These are phyloP conservation scores for Beauveria pseudobassiana DNA, from an alignment of 2,329 filamentous ascomycete genomes.

Conservation along the genomic window DNA sequence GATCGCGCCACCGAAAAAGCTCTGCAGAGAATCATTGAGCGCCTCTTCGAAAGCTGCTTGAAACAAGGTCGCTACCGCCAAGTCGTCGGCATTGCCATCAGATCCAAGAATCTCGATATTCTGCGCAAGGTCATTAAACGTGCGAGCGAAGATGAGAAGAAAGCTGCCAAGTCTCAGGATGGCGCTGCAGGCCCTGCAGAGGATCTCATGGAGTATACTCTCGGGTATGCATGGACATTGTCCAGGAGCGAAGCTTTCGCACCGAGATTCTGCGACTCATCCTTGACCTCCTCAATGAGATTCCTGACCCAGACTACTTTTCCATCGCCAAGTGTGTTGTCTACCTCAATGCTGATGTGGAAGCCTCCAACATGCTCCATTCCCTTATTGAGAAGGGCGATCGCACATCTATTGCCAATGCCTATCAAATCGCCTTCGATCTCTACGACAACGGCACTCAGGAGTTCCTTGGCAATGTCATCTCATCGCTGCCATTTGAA, in stretches of 20 bases:
- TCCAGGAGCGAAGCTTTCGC: constrained; percentile 84
- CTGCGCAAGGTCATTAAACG: constrained; percentile 80
- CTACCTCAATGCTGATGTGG: constrained; percentile 84
- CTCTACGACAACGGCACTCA: constrained; percentile 98
- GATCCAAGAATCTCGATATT: constrained; percentile 86
- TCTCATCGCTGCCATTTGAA: constrained; percentile 63
- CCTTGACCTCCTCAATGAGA: constrained; percentile 89
- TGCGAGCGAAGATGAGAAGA: constrained; percentile 79
- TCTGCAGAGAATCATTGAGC: constrained; percentile 75
- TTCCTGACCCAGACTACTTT: constrained; percentile 91
- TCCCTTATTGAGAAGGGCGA: constrained; percentile 76
- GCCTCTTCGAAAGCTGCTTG: constrained; percentile 86
- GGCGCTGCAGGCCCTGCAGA: constrained; percentile 58
- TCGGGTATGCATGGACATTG: constrained; percentile 97
- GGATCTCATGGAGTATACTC: constrained; percentile 92
- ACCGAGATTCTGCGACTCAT: constrained; percentile 82
- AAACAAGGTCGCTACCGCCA: constrained; percentile 82
- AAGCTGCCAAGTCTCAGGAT: constrained; percentile 43
- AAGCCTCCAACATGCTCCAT: constrained; percentile 79
- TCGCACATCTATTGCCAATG: constrained; percentile 69
- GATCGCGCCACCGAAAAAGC: constrained; percentile 69
- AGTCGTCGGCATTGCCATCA: constrained; percentile 92
- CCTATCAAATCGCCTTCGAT: constrained; percentile 97
- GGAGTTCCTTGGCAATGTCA: constrained; percentile 87
- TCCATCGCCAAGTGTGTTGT: constrained; percentile 97